Base-by-base conservation (phyloP, 768 basidiomycete genomes). In the Hortiboletus flavorubellus region DNA sequence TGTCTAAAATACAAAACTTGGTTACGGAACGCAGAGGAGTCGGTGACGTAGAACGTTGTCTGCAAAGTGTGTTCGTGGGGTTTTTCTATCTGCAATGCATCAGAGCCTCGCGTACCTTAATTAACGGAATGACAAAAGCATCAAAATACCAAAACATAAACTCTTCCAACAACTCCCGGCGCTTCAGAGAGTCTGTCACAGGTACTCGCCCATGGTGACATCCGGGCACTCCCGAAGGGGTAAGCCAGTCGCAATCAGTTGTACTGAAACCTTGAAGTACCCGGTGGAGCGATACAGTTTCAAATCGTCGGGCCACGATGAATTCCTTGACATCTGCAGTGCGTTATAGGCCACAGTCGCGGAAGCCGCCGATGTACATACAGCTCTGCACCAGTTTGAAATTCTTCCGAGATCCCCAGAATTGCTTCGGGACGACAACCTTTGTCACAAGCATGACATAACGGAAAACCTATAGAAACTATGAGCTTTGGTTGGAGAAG, bases 61-160 rank as follows among this genome's bases (percentile, higher is more conserved):
- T 98, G 59, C 45, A 2, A 23, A 26, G 9, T 33, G 42, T 37
- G 14, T 38, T 37, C 10, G 21, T 26, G 7, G 4, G 4, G 21
- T 21, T 21, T 16, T 9, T n/a, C n/a, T 30, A 14, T n/a, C 46
- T 26, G 26, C 4, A 2, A n/a, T 14, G 23, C 6, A 38, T 41
- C 21, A 41, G 37, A 33, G 10, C 41, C 18, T 51, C 18, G 66
- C 79, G 43, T 58, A 91, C 96, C 76, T 83, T 87, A 34, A 98
- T 69, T 5, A 98, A 73, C 1, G 89, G 82, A 5, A 89, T 69
- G 8, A 98, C 70, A 68, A 95, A 93, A 0, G 84, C 86, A 64
- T 94, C 89, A 54, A 97, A 91, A 60, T 93, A 87, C 97, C 97
- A 99, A 66, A 85, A 89, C n/a, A 98, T 53, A 64, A 96, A 92